Base-by-base conservation (phyloP, 2,329 filamentous ascomycete species). In the Colletotrichum sp. region DNA sequence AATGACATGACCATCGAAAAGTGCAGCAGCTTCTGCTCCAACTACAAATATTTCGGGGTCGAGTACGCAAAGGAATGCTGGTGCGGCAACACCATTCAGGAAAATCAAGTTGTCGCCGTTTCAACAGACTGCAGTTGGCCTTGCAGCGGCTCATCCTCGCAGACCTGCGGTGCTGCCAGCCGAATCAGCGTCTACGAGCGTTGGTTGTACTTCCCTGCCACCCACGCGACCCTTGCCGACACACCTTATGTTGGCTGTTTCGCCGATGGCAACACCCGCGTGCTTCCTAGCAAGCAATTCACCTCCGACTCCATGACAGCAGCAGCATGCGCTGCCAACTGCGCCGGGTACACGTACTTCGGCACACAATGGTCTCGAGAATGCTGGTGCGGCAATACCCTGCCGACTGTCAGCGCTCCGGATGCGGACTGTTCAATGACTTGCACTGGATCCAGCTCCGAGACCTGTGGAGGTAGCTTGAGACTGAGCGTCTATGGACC, bases 21-120 rank as follows among this genome's bases (percentile, higher is more conserved):
- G 25, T 91, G 90, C 79, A 84, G 89, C 67, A 81, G 83, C 8
- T 87, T 89, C 80, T 92, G 90, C 81, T 82, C 86, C 11, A 78
- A 25, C 27, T 27, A 22, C 55, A 55, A 78, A 30, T 59, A 63
- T 49, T 65, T 62, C 64, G 78, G 78, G 8, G 69, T 74, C 25
- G 78, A 79, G 71, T 79, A 79, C 29, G 75, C 69, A 36, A n/a
- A 63, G 6, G 78, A 79, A 57, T 79, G 78, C 61, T 79, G 78
- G 69, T 79, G 78, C 32, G 76, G 76, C 39, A 75, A 69, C 22
- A 39, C 19, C 19, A 12, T 62, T 19, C 29, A 62, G 12, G 29
- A 32, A 32, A 32, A 62, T 4, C 59, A 59, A 12, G 27, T 59
- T 22, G 19, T n/a, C 8, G 59, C 29, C 5, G 4, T 22, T 27